These are phyloP conservation scores for Hymenoscyphus fraxineus DNA, from an alignment of 2,329 filamentous ascomycete species.

Conservation along the genomic window DNA sequence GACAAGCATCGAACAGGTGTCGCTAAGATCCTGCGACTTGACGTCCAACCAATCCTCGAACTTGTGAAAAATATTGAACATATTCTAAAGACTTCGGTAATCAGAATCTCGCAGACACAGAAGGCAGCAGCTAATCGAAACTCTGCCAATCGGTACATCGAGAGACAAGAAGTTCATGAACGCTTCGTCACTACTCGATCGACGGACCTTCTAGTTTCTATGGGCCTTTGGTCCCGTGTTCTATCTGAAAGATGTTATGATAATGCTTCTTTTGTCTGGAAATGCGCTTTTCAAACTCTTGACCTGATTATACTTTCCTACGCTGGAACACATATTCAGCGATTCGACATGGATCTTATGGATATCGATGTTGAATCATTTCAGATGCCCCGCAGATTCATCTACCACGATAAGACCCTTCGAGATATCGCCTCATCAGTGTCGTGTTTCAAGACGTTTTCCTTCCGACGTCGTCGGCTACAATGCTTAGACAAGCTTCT, in stretches of 20 bases:
- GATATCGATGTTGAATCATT: background rate
- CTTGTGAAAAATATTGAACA: background rate
- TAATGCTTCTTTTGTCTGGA: conserved; percentile 9
- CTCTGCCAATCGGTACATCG: background rate
- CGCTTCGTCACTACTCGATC: background rate
- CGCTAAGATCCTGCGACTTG: background rate
- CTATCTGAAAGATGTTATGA: too few relatives aligned
- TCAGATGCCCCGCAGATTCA: background rate
- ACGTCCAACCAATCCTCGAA: background rate
- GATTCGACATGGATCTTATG: conserved; percentile 12
- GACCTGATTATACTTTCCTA: conserved; percentile 17
- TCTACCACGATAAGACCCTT: background rate
- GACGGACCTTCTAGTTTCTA: background rate
- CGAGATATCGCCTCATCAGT: background rate
- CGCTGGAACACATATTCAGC: conserved; percentile 16
- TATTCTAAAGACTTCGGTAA: background rate
- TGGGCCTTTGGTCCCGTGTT: too few relatives aligned
- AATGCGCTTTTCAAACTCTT: conserved; percentile 11
- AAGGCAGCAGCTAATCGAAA: background rate
- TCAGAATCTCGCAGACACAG: background rate
- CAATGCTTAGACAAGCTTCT: conserved; percentile 12
- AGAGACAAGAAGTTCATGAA: background rate
- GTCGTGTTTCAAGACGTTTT: background rate
- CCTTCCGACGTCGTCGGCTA: background rate
- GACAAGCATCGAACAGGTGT: background rate